Conservation (phyloP, 2,329 filamentous ascomycete species). For the Pseudogymnoascus sp. region DNA sequence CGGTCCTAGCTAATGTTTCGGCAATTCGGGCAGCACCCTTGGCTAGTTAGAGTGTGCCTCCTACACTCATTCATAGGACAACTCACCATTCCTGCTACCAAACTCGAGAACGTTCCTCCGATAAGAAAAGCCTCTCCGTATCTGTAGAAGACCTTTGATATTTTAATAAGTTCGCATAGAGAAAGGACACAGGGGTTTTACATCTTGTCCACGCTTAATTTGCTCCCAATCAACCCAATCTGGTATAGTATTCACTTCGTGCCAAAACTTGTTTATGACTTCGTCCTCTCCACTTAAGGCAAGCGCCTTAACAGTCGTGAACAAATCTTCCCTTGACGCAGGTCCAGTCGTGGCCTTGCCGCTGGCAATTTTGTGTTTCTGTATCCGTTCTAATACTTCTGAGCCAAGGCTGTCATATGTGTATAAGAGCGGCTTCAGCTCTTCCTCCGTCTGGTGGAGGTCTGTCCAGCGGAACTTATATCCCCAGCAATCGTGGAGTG, state of each 20-base stretch:
- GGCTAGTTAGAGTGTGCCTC: slow-evolving; percentile 30
- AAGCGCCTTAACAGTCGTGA: slow-evolving; percentile 52
- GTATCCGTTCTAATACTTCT: slow-evolving; percentile 52
- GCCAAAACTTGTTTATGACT: slow-evolving; percentile 51
- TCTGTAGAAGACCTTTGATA: slow-evolving; percentile 53
- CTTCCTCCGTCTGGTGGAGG: slow-evolving; percentile 50
- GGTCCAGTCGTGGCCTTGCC: slow-evolving; percentile 31
- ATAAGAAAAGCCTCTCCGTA: slow-evolving; percentile 61
- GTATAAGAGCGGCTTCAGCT: slow-evolving; percentile 51
- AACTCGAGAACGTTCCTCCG: slow-evolving; percentile 4
- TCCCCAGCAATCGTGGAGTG: slow-evolving; percentile 41
- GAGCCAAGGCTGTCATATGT: slow-evolving; percentile 62
- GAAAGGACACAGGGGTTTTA: background rate
- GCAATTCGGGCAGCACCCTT: slow-evolving; percentile 67
- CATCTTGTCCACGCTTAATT: slow-evolving; percentile 62
- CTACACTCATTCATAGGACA: background rate
- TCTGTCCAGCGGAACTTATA: slow-evolving; percentile 62
- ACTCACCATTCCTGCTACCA: slow-evolving; percentile 3
- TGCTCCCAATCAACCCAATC: slow-evolving; percentile 73
- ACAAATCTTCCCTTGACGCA: slow-evolving; percentile 46
- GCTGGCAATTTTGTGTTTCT: slow-evolving; percentile 25
- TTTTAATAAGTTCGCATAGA: background rate
- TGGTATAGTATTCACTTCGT: slow-evolving; percentile 56
- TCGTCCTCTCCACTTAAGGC: slow-evolving; percentile 40
- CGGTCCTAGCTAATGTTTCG: slow-evolving; percentile 64